These are phyloP conservation scores for Populus euphratica DNA, from an alignment of 345 rosid species.

Conservation along the genomic window DNA sequence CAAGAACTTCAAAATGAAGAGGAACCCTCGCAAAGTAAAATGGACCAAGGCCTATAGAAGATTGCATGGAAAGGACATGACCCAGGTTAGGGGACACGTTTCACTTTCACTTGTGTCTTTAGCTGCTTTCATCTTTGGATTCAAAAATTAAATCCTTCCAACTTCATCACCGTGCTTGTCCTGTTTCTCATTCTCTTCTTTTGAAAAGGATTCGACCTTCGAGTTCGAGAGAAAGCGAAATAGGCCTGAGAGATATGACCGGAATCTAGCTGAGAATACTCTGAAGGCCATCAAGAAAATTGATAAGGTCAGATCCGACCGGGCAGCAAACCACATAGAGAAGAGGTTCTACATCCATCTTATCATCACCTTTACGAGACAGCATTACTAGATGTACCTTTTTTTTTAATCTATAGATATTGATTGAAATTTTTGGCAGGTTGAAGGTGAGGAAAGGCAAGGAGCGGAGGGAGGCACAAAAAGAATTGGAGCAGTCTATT, in stretches of 20 bases:
- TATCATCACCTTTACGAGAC: not conserved
- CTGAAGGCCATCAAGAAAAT: constrained; percentile 87
- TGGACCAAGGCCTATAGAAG: constrained; percentile 95
- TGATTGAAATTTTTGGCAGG: constrained; percentile 37
- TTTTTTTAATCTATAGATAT: not conserved
- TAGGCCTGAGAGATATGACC: constrained; percentile 92
- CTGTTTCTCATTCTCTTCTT: not conserved
- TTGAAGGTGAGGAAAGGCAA: constrained; percentile 47
- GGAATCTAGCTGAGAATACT: constrained; percentile 67
- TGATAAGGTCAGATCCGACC: constrained; percentile 56
- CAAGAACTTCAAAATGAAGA: constrained; percentile 97
- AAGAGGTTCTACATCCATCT: constrained; percentile 38
- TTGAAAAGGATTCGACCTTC: constrained; percentile 66
- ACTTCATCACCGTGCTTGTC: not conserved
- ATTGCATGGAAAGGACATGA: constrained; percentile 87
- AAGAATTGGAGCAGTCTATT: constrained; percentile 51
- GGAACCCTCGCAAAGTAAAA: constrained; percentile 91
- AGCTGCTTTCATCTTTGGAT: not conserved
- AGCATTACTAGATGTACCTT: not conserved
- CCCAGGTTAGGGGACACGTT: constrained; percentile 49
- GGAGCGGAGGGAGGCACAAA: constrained; percentile 31
- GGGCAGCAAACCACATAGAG: constrained; percentile 50
- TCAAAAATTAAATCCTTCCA: not conserved
- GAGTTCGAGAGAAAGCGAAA: constrained; percentile 96
- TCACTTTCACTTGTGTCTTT: not conserved